A percentile compares a stretch with the other conserved stretches of the same genome.
Evolutionary conservation across 106 monocot genomes (phyloP).

Genomic region (Phalaenopsis equestris): DNA sequence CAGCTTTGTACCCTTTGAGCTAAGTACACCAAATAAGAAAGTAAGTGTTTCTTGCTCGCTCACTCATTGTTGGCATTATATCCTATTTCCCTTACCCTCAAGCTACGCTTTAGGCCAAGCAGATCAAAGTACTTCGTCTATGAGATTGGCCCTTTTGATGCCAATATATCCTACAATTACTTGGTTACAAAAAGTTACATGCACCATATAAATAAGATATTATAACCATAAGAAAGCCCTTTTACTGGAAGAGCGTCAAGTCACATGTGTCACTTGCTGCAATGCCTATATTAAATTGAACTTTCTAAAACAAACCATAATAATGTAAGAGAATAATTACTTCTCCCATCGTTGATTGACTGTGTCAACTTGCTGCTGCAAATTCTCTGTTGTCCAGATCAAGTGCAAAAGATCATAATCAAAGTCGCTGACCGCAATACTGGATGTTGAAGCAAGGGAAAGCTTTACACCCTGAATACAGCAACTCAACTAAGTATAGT

Average conservation of each 20-base stretch:
- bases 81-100: neutral
- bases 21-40: neutral
- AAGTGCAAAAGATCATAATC: constrained; percentile 76
- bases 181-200: neutral
- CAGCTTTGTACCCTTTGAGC: neutral
- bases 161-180: neutral
- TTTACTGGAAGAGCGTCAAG: neutral
- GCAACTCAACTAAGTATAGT: constrained; percentile 22
- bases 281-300: neutral
- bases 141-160: neutral
- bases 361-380: constrained; percentile 67
- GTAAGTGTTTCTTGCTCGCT: neutral
- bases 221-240: neutral
- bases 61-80: neutral
- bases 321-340: constrained; percentile 27
- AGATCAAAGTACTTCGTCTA: neutral
- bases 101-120: neutral
- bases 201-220: neutral
- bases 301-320: neutral
- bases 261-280: neutral
- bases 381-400: constrained; percentile 65
- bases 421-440: constrained; percentile 39
- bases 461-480: constrained; percentile 82
- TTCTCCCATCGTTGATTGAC: constrained; percentile 49
- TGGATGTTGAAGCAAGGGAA: constrained; percentile 44